These are phyloP conservation scores for Gnaphalium uliginosum DNA, from an alignment of 129 eudicot genomes.

Conservation along the genomic window DNA sequence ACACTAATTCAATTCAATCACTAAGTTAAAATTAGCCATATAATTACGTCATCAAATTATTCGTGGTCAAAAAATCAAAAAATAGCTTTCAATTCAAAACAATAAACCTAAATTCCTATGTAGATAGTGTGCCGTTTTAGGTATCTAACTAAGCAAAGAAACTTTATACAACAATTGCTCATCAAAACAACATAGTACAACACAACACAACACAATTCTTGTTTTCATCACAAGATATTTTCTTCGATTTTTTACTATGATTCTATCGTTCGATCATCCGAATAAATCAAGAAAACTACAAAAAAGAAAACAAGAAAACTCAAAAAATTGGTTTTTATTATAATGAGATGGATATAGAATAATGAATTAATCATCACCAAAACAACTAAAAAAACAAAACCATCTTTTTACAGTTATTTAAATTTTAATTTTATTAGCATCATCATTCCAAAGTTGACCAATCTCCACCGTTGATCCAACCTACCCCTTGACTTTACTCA, in stretches of 20 bases:
- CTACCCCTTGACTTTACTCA: slow-evolving; percentile 22
- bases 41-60: too few relatives aligned
- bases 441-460: slow-evolving; percentile 15
- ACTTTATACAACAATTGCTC: background rate
- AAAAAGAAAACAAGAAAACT: background rate
- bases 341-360: slow-evolving; percentile 2
- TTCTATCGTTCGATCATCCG: too few relatives aligned
- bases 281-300: too few relatives aligned
- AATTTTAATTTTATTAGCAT: background rate
- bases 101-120: background rate
- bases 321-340: slow-evolving; percentile 28
- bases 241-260: too few relatives aligned
- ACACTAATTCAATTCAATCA: too few relatives aligned
- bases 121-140: background rate
- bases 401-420: slow-evolving; percentile 24
- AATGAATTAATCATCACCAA: background rate
- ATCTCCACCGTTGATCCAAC: slow-evolving; percentile 26
- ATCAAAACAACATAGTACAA: background rate
- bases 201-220: background rate
- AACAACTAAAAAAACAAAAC: background rate
- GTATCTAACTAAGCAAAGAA: background rate
- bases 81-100: too few relatives aligned
- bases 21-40: too few relatives aligned
- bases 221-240: background rate
- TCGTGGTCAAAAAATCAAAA: too few relatives aligned